phyloP scores from a whole-genome alignment of 2,329 filamentous ascomycete species.

The Stemphylium lycopersici region DNA sequence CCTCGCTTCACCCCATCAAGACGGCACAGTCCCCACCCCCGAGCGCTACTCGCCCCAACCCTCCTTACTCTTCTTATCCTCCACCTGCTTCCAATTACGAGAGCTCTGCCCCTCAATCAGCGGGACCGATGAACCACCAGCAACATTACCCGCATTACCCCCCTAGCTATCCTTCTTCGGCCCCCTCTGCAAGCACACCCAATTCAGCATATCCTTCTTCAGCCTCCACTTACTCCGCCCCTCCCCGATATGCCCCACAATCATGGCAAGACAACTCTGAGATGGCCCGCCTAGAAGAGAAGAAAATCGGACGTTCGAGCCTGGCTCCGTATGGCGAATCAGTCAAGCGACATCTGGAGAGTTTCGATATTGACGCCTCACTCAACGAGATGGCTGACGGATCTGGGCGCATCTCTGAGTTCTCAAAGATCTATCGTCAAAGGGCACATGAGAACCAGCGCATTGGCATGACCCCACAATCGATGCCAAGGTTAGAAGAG shows the following conservation, averaged over 20 bases:
- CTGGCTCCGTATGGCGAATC: slow-evolving; percentile 52
- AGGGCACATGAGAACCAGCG: slow-evolving; percentile 59
- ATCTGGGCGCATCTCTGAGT: slow-evolving; percentile 54
- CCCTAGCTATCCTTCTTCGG: slow-evolving; percentile 49
- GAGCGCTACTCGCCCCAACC: slow-evolving; percentile 28
- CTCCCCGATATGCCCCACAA: slow-evolving; percentile 42
- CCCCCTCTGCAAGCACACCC: slow-evolving; percentile 43
- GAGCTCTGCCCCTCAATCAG: slow-evolving; percentile 40
- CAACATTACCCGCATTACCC: slow-evolving; percentile 52
- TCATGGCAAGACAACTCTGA: slow-evolving; percentile 49
- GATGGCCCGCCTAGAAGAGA: slow-evolving; percentile 42
- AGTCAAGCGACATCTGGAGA: slow-evolving; percentile 69
- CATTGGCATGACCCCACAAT: slow-evolving; percentile 53
- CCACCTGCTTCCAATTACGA: slow-evolving; percentile 47
- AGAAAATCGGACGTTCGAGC: slow-evolving; percentile 42
- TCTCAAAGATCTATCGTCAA: slow-evolving; percentile 57
- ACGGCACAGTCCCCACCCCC: slow-evolving; percentile 45
- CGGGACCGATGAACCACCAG: slow-evolving; percentile 48
- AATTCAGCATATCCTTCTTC: slow-evolving; percentile 52
- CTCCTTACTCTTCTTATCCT: slow-evolving; percentile 40
- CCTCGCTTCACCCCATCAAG: slow-evolving; percentile 46
- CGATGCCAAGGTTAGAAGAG: slow-evolving; percentile 57
- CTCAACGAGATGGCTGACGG: slow-evolving; percentile 58
- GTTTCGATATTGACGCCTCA: slow-evolving; percentile 64
- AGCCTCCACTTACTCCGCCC: slow-evolving; percentile 49